Percentiles rank a stretch among this genome's conserved stretches.
phyloP scores from a whole-genome alignment of 1,139 yeast genomes.

The Suhomyces bribrorum region DNA sequence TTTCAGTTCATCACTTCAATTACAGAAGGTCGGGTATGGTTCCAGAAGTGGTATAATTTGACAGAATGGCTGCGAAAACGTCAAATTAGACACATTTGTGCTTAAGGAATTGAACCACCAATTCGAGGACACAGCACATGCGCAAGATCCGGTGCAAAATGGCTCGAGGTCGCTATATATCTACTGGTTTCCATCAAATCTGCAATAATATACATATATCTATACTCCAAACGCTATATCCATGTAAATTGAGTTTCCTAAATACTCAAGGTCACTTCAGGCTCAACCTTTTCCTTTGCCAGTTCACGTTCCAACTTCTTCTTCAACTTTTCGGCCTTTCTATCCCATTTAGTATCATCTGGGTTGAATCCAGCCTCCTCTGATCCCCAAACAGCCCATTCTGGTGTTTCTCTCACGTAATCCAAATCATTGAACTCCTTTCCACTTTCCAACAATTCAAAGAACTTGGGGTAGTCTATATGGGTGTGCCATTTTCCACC shows the following conservation, averaged over 20 bases:
- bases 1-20: too few species aligned
- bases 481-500: slow-evolving; percentile 85
- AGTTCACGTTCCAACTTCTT: slow-evolving; percentile 42
- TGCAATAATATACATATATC: too few species aligned
- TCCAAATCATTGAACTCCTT: slow-evolving; percentile 74
- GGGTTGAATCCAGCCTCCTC: slow-evolving; percentile 89
- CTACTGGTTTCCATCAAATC: too few species aligned
- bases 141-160: too few species aligned
- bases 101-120: too few species aligned
- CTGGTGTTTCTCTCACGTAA: slow-evolving; percentile 78
- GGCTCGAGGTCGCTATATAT: too few species aligned
- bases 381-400: slow-evolving; percentile 90
- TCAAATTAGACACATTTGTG: too few species aligned
- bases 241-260: not conserved
- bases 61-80: too few species aligned
- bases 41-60: too few species aligned
- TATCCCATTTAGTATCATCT: slow-evolving; percentile 66
- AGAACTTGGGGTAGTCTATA: slow-evolving; percentile 78
- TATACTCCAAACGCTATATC: too few species aligned
- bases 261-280: slow-evolving; percentile 5
- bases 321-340: slow-evolving; percentile 64
- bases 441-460: slow-evolving; percentile 66
- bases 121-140: too few species aligned
- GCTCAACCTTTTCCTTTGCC: slow-evolving; percentile 10
- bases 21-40: too few species aligned